Percentiles rank a stretch among this genome's conserved stretches.
Conservation (phyloP, 257 asterid genomes). For the Plantago elongata region DNA sequence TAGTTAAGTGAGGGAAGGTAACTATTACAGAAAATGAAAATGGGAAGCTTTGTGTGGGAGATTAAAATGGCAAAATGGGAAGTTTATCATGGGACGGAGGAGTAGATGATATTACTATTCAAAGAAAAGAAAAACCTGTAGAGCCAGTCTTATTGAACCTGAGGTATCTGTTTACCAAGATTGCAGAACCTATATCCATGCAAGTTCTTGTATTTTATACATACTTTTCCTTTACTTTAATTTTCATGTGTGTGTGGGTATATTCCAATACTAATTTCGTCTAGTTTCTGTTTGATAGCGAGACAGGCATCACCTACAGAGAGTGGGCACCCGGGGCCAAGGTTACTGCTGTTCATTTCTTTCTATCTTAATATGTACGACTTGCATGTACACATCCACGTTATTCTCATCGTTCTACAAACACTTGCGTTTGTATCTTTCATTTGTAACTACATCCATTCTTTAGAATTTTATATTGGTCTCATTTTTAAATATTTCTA, state of each 20-base stretch:
- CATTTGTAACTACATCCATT: not conserved
- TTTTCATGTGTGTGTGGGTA: too few relatives aligned
- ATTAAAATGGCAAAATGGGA: too few relatives aligned
- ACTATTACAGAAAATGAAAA: too few relatives aligned
- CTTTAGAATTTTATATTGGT: not conserved
- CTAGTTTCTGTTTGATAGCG: conserved; percentile 50
- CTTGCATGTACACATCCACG: too few relatives aligned
- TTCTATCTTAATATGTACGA: not conserved
- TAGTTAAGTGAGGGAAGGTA: too few relatives aligned
- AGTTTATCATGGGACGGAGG: too few relatives aligned
- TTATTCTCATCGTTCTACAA: conserved; percentile 2
- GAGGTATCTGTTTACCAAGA: too few relatives aligned
- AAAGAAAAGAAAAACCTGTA: too few relatives aligned
- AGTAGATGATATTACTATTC: too few relatives aligned
- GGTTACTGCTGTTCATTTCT: conserved; percentile 46
- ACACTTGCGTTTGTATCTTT: not conserved
- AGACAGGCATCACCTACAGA: conserved; percentile 87
- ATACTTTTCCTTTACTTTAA: conserved; percentile 8
- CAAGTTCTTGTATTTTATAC: conserved; percentile 3
- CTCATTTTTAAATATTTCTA: conserved; percentile 6
- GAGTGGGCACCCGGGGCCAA: conserved; percentile 99
- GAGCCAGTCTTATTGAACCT: too few relatives aligned
- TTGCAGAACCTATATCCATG: not conserved
- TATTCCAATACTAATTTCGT: conserved; percentile 18
- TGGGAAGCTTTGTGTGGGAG: too few relatives aligned